Evolutionary conservation across 331 rosid genomes (phyloP), one percentile per base, ranked within the genome.

Genomic region (Pyrus hybrid): DNA sequence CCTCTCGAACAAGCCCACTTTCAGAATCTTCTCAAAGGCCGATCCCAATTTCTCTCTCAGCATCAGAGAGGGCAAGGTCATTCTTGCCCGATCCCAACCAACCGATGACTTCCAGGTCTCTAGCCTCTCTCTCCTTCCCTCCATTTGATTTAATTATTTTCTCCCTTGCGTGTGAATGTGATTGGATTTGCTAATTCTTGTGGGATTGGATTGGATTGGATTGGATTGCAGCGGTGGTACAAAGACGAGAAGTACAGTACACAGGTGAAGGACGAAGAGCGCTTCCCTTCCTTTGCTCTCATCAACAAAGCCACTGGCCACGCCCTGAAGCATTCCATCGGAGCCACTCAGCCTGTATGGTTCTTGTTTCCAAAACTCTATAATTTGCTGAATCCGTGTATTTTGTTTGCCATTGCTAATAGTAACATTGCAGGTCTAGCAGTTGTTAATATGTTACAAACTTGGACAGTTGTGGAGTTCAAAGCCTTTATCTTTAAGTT

Each of bases 221-320:
- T 78, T 66, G 70, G 67, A 17, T 67, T 87, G 77, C 81, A 92
- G 96, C 96, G 82, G 80, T 93, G 98, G 98, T 93, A 82, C 80
- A 93, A 87, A 84, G 96, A 93, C 84, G 94, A 87, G 87, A 89
- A 85, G 84, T 93, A 80, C 88, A 88, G 96, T 73, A 93, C 98
- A 3, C 83, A 81, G 65, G 94, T 91, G 77, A 93, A 91, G 87
- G 98, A 93, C 71, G 69, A 66, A 80, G 98, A 87, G 63, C 91
- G 98, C 4, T 83, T 25, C 72, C 98, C 96, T n/a, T 81, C 90
- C 67, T 93, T 93, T 79, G 77, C 98, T 79, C 83, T 93, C 73
- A 85, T 91, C 62, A 93, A 93, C 87, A 86, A 87, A 78, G 93
- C 84, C 74, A 88, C 96, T 28, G 90, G 93, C 67, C 90, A 79